Conservation (phyloP, 75 land plant genomes). For the Azolla pinnata region DNA sequence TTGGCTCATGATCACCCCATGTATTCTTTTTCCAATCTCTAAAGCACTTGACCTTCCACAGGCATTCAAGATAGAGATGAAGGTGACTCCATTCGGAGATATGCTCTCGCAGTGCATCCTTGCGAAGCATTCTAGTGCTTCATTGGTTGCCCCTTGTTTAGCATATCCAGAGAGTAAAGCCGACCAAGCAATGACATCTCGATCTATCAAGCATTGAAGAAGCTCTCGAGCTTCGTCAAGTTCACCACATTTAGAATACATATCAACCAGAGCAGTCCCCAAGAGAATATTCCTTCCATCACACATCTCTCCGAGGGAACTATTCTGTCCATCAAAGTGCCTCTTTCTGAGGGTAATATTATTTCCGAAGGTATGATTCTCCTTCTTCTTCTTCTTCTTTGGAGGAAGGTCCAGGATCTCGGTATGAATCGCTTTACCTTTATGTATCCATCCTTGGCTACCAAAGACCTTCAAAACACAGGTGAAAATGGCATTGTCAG, state of each 20-base stretch:
- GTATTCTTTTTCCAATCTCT: conserved; percentile 33
- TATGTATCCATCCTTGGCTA: too few species aligned
- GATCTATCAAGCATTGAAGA: conserved; percentile 32
- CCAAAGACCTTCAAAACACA: too few species aligned
- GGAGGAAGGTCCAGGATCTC: too few species aligned
- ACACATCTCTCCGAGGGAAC: too few species aligned
- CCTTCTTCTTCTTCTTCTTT: too few species aligned
- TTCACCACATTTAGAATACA: conserved; percentile 33
- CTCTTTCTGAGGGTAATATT: too few species aligned
- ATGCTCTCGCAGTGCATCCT: conserved; percentile 21
- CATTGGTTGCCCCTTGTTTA: conserved; percentile 10
- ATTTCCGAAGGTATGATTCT: too few species aligned
- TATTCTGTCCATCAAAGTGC: conserved; percentile 26
- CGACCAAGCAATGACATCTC: conserved; percentile 43
- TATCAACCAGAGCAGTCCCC: conserved; percentile 29
- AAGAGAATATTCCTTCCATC: conserved; percentile 27
- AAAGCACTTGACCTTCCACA: conserved; percentile 18
- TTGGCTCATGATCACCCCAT: conserved; percentile 8
- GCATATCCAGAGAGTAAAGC: conserved; percentile 34
- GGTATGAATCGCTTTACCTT: too few species aligned
- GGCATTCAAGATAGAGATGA: conserved; percentile 31
- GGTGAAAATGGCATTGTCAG: too few species aligned
- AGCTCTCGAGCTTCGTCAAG: conserved; percentile 19
- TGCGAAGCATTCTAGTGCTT: conserved; percentile 21
- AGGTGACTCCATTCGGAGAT: conserved; percentile 34